phyloP scores from a whole-genome alignment of 306 rosid species.

The Inga oerstediana region DNA sequence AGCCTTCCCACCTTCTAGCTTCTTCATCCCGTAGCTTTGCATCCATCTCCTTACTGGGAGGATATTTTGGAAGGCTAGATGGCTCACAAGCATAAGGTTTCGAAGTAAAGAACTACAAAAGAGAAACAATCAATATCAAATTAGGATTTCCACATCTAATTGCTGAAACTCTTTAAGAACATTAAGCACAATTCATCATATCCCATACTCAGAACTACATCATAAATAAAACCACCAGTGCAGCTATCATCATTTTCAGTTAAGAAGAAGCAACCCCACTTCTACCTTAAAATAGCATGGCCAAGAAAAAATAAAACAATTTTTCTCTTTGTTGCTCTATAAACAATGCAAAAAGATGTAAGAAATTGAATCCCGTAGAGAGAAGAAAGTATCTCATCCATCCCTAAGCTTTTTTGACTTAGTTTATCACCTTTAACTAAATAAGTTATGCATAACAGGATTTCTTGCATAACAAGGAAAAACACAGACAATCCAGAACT shows the following conservation, averaged over 20 bases:
- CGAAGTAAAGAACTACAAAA: constrained; percentile 85
- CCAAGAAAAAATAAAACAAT: background rate
- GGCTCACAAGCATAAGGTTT: constrained; percentile 98
- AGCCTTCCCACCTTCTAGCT: constrained; percentile 80
- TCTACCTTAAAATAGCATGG: background rate
- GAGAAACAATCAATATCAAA: constrained; percentile 33
- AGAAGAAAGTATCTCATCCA: constrained; percentile 9
- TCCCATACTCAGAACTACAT: background rate
- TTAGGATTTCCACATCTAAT: constrained; percentile 14
- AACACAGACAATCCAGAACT: constrained; percentile 25
- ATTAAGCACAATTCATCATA: constrained; percentile 17
- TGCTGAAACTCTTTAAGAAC: background rate
- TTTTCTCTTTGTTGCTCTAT: background rate
- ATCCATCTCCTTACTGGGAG: constrained; percentile 99
- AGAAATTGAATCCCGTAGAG: background rate
- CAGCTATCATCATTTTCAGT: background rate
- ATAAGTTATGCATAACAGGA: constrained; percentile 12
- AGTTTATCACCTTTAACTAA: constrained; percentile 4
- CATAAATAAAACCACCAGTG: constrained; percentile 4
- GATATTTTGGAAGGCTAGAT: constrained; percentile 97
- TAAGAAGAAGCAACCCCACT: background rate
- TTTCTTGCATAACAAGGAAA: constrained; percentile 27
- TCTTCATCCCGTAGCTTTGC: constrained; percentile 97
- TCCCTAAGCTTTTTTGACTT: background rate
- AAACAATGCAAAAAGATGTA: background rate